phyloP scores from a whole-genome alignment of 1,284 basidiomycete species.

The Trametes hirsuta region DNA sequence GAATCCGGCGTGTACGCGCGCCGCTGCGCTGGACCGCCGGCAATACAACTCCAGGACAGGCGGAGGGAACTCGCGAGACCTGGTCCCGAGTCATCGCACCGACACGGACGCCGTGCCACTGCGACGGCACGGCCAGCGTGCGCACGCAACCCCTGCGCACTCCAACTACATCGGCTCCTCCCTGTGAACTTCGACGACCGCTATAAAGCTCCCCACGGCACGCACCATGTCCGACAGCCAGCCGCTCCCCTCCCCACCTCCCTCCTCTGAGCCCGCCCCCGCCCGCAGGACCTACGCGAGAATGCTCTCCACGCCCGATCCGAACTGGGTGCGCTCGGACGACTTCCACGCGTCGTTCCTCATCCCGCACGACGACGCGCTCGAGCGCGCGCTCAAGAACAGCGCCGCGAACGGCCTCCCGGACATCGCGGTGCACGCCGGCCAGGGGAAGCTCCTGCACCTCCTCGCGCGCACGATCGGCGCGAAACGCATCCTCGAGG shows the following conservation, averaged over 20 bases:
- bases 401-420: constrained; percentile 49
- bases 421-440: constrained; percentile 55
- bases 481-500: constrained; percentile 58
- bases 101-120: constrained; percentile 4
- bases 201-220: constrained; percentile 8
- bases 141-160: background rate
- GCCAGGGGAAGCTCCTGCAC: constrained; percentile 61
- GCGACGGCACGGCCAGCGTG: background rate
- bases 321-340: constrained; percentile 53
- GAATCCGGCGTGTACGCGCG: constrained; percentile 5
- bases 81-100: constrained; percentile 2
- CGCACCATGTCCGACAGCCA: constrained; percentile 6
- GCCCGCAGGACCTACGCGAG: background rate
- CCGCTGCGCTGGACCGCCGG: constrained; percentile 1
- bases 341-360: constrained; percentile 61
- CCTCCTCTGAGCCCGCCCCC: background rate
- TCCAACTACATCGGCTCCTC: background rate
- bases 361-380: constrained; percentile 44
- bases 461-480: constrained; percentile 50
- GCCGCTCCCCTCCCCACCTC: background rate
- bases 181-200: constrained; percentile 9
- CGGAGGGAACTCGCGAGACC: background rate
- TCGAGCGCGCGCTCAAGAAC: constrained; percentile 48
- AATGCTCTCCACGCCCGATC: constrained; percentile 14
- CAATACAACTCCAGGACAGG: background rate